Percentiles rank a stretch among this genome's conserved stretches.
Conservation (phyloP, 805 yeast genomes). For the Ascoidea asiatica region DNA sequence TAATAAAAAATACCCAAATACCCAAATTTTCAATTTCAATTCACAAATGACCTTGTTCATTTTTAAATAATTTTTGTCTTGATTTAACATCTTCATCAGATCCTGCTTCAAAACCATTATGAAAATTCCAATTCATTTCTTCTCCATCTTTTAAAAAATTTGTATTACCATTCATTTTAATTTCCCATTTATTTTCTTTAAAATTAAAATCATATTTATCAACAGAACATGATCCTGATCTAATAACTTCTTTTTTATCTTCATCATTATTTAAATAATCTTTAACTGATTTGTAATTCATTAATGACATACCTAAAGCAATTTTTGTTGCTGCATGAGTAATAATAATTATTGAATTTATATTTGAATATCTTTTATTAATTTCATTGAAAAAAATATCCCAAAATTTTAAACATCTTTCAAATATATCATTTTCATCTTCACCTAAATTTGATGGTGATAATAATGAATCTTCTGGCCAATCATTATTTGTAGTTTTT, state of each 20-base stretch:
- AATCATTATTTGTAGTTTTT: conserved; percentile 21
- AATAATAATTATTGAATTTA: conserved; percentile 53
- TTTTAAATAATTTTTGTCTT: conserved; percentile 29
- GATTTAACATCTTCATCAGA: conserved; percentile 72
- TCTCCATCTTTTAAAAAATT: conserved; percentile 65
- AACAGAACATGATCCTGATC: conserved; percentile 79
- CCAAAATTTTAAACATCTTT: conserved; percentile 46
- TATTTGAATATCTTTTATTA: conserved; percentile 42
- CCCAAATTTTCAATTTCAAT: too few species aligned
- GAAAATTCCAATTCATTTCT: conserved; percentile 89
- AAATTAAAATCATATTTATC: conserved; percentile 38
- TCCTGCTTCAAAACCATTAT: conserved; percentile 67
- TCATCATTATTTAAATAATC: conserved; percentile 32
- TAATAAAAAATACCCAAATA: too few species aligned
- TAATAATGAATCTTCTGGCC: conserved; percentile 42
- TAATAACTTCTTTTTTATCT: conserved; percentile 27
- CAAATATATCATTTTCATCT: conserved; percentile 52
- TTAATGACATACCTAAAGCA: conserved; percentile 68
- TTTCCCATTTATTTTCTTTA: conserved; percentile 35
- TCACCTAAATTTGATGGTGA: conserved; percentile 64
- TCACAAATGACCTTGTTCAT: too few species aligned
- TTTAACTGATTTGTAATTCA: conserved; percentile 36
- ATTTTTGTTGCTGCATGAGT: conserved; percentile 93
- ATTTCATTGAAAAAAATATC: conserved; percentile 40
- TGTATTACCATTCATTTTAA: conserved; percentile 59